Percentiles rank a stretch among this genome's conserved stretches.
Conservation (phyloP, 139 green algal species). For the Chlorella sorokiniana region DNA sequence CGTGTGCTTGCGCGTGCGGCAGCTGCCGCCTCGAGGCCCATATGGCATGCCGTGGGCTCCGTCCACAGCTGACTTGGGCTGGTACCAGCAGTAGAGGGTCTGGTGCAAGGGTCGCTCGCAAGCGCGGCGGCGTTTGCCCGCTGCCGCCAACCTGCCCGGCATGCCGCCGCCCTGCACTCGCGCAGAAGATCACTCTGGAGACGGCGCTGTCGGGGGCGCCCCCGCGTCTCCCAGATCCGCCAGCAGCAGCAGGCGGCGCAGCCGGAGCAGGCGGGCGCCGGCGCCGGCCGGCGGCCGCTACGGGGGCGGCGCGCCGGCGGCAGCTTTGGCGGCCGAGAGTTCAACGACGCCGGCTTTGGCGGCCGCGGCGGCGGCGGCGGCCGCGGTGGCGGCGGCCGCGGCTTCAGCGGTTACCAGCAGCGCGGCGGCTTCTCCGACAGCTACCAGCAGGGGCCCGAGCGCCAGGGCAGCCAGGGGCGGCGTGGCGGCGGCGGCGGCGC, state of each 20-base stretch:
- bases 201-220: conserved; percentile 46
- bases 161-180: background rate
- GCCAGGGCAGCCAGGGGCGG: conserved; percentile 12
- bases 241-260: conserved; percentile 45
- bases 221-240: conserved; percentile 59
- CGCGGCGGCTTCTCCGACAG: conserved; percentile 11
- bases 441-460: conserved; percentile 12
- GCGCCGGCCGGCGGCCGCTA: background rate
- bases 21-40: too few relatives aligned
- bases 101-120: too few relatives aligned
- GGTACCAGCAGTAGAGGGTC: too few relatives aligned
- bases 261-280: conserved; percentile 5
- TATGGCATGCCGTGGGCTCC: too few relatives aligned
- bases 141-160: background rate
- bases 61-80: too few relatives aligned
- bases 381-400: conserved; percentile 2
- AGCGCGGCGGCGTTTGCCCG: too few relatives aligned
- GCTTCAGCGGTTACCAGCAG: conserved; percentile 34
- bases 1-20: too few relatives aligned
- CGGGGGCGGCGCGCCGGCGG: background rate
- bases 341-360: conserved; percentile 2
- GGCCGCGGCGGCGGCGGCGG: conserved; percentile 5
- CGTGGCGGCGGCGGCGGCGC: conserved; percentile 2
- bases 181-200: conserved; percentile 43
- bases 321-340: conserved; percentile 25